Evolutionary conservation across 2,329 filamentous ascomycete species (phyloP).

Genomic region (Diaporthe vexans): DNA sequence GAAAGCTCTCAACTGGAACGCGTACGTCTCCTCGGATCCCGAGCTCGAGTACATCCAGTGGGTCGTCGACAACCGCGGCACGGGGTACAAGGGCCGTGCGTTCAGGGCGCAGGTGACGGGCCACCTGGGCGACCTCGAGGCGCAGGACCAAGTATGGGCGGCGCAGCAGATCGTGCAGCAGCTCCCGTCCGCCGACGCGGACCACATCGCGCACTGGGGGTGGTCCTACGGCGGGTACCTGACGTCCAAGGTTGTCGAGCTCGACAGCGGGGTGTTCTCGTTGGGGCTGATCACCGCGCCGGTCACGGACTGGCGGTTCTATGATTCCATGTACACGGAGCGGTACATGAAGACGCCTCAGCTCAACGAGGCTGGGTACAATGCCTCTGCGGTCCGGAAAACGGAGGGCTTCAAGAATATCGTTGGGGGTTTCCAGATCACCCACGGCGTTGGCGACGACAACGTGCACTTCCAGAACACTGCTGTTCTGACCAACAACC

Average conservation of each 20-base stretch:
- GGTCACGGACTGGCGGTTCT: slow-evolving; percentile 78
- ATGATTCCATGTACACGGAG: slow-evolving; percentile 80
- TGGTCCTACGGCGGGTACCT: slow-evolving; percentile 80
- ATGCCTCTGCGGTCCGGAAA: slow-evolving; percentile 70
- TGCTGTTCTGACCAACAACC: slow-evolving; percentile 71
- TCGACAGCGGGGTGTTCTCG: slow-evolving; percentile 71
- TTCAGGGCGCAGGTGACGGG: slow-evolving; percentile 71
- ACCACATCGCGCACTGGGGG: slow-evolving; percentile 76
- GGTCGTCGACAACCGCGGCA: slow-evolving; percentile 78
- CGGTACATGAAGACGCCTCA: slow-evolving; percentile 77
- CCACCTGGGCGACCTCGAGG: slow-evolving; percentile 74
- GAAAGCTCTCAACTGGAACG: slow-evolving; percentile 68
- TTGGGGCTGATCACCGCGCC: slow-evolving; percentile 75
- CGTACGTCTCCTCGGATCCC: slow-evolving; percentile 76
- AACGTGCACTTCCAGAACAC: slow-evolving; percentile 80
- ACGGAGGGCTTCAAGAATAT: slow-evolving; percentile 73
- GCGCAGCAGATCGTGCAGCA: slow-evolving; percentile 67
- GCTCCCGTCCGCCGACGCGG: slow-evolving; percentile 67
- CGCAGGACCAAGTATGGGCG: slow-evolving; percentile 77
- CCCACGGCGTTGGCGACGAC: slow-evolving; percentile 78
- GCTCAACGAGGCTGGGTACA: slow-evolving; percentile 72
- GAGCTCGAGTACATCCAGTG: slow-evolving; percentile 78
- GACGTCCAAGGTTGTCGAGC: slow-evolving; percentile 75
- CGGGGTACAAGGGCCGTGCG: slow-evolving; percentile 72
- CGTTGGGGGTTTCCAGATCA: slow-evolving; percentile 70